Evolutionary conservation across 768 basidiomycete genomes (phyloP), one percentile per base, ranked within the genome.

Genomic region (Lentinula lateritia): DNA sequence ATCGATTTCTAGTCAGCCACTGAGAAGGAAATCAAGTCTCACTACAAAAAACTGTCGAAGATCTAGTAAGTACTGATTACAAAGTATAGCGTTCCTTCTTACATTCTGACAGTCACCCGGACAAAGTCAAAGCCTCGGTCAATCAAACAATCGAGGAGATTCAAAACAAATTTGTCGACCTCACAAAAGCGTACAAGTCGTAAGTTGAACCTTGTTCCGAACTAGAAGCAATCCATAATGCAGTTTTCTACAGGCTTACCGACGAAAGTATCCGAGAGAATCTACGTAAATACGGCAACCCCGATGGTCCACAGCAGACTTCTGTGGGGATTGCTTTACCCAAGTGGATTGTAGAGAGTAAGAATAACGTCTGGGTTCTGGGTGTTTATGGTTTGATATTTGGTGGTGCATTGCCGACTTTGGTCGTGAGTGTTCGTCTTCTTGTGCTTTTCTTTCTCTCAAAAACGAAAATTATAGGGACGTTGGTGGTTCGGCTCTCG

Each of bases 121-220:
- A 99, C 80, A 98, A 98, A 78, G 92, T 95, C 63, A 89, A 86
- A 69, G 83, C 90, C 9, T 82, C 86, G 0, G 83, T 79, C 2
- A 94, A 97, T 69, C 78, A 93, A 66, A 98, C 95, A 0, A 78
- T 88, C 42, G 96, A 98, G 70, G 83, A 85, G 6, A 94, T 93
- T 36, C 90, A 91, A 66, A 81, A 87, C 58, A 85, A 85, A 62
- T 99, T 97, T 72, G 92, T 98, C 20, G 84, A 92, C 20, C 79
- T 99, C 42, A 98, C 97, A 7, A 99, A 98, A 72, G 97, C 97
- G 3, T 99, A 99, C 78, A 99, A 99, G 79, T 76, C 96, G 85
- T 92, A 61, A 62, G 89, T 74, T 41, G n/a, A n/a, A n/a, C 35
- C 3, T 15, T 6, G 20, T 9, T 34, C 9, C 9, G 7, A 38